phyloP scores from a whole-genome alignment of 805 yeast genomes.

The Sugiyamaella lignohabitans region DNA sequence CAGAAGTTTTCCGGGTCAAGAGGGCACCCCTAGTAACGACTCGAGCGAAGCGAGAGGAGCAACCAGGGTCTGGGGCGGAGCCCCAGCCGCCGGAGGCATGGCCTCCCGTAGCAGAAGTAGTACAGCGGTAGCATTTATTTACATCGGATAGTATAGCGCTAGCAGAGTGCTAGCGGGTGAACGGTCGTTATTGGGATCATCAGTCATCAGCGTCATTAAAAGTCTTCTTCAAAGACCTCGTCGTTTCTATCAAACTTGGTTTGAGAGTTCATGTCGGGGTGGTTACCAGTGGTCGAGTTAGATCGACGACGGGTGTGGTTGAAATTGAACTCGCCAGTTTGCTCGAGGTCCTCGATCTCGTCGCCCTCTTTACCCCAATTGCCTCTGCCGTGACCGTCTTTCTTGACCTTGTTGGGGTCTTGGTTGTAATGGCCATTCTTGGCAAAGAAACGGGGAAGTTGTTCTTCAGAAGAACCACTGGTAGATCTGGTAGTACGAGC shows the following conservation, averaged over 20 bases:
- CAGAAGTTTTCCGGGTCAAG: too few relatives aligned
- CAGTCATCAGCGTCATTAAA: background rate
- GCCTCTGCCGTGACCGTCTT: slow-evolving; percentile 77
- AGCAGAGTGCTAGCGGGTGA: background rate
- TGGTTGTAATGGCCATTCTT: slow-evolving; percentile 64
- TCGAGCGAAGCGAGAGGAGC: too few relatives aligned
- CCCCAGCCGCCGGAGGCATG: too few relatives aligned
- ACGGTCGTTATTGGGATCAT: background rate
- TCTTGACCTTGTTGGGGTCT: slow-evolving; percentile 72
- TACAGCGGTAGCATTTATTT: too few relatives aligned
- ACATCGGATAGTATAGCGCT: background rate
- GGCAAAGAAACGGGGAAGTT: slow-evolving; percentile 61
- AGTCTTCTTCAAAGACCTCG: slow-evolving; percentile 23
- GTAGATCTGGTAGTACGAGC: slow-evolving; percentile 19
- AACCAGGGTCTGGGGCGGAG: too few relatives aligned
- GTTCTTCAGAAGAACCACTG: slow-evolving; percentile 11
- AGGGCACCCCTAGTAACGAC: too few relatives aligned
- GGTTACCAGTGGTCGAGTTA: slow-evolving; percentile 26
- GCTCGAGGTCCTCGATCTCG: slow-evolving; percentile 59
- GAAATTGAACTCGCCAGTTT: slow-evolving; percentile 46
- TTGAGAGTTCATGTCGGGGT: slow-evolving; percentile 14
- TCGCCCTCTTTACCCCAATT: slow-evolving; percentile 87
- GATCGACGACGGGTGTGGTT: slow-evolving; percentile 32
- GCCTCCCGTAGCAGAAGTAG: too few relatives aligned
- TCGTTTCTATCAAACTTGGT: slow-evolving; percentile 20